phyloP scores from a whole-genome alignment of 2,329 filamentous ascomycete species.

The Exophiala bonariae region DNA sequence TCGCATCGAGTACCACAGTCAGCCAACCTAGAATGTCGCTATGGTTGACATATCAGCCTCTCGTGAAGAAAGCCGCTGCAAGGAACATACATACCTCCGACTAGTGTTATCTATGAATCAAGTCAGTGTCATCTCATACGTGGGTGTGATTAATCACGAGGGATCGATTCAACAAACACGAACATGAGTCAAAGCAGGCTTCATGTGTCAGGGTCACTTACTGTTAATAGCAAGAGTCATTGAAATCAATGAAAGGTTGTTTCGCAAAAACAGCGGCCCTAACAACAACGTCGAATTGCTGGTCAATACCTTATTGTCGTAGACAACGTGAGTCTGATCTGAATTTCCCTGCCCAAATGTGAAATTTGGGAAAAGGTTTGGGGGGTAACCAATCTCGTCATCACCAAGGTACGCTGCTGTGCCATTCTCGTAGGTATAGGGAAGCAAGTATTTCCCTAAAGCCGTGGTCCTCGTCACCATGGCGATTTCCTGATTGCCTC shows the following conservation, averaged over 20 bases:
- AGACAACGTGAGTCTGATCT: slow-evolving; percentile 36
- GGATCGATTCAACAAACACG: too few relatives aligned
- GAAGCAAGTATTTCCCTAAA: slow-evolving; percentile 53
- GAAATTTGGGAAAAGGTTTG: slow-evolving; percentile 73
- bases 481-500: slow-evolving; percentile 51
- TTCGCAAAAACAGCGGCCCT: slow-evolving; percentile 72
- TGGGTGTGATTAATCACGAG: too few relatives aligned
- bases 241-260: slow-evolving; percentile 72
- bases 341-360: slow-evolving; percentile 53
- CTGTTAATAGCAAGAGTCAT: slow-evolving; percentile 73
- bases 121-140: background rate
- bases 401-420: slow-evolving; percentile 61
- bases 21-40: slow-evolving; percentile 75
- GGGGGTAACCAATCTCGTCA: slow-evolving; percentile 64
- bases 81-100: slow-evolving; percentile 31
- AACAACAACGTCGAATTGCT: slow-evolving; percentile 62
- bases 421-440: slow-evolving; percentile 61
- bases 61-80: background rate
- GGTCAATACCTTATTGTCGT: slow-evolving; percentile 43
- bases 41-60: slow-evolving; percentile 12
- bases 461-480: slow-evolving; percentile 58
- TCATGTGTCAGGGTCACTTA: background rate
- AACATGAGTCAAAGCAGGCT: too few relatives aligned
- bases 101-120: slow-evolving; percentile 50
- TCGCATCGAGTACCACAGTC: slow-evolving; percentile 69